Conservation (phyloP, 1,139 yeast genomes). For the Keqinozyma sinolaborantium region DNA sequence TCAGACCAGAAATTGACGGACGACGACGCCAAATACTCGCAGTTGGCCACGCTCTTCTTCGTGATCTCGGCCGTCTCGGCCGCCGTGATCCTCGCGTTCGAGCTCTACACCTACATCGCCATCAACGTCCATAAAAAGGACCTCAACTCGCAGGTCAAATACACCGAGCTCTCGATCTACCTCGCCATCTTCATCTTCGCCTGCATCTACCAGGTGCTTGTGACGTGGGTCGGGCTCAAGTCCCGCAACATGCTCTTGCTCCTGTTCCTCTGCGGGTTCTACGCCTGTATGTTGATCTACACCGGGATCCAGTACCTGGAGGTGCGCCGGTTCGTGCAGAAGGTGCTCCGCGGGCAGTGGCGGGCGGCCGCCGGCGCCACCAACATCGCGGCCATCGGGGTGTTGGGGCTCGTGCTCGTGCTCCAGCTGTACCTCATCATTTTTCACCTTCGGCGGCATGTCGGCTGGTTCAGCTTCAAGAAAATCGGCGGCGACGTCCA, state of each 20-base stretch:
- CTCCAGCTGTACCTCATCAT: conserved; percentile 29
- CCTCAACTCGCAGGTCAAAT: conserved; percentile 15
- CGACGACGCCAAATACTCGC: background rate
- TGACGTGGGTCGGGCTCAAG: conserved; percentile 40
- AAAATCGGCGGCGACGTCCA: conserved; percentile 48
- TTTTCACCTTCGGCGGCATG: conserved; percentile 35
- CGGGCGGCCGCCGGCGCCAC: conserved; percentile 29
- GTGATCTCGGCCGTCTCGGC: conserved; percentile 28
- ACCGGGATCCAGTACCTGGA: conserved; percentile 51
- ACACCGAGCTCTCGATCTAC: conserved; percentile 20
- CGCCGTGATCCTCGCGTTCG: conserved; percentile 23
- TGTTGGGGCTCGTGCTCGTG: conserved; percentile 38
- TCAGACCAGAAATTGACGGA: no score
- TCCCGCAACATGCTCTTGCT: conserved; percentile 41
- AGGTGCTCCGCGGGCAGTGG: conserved; percentile 19
- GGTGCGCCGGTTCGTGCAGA: conserved; percentile 23
- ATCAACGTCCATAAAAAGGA: conserved; percentile 25
- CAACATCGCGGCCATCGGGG: conserved; percentile 44
- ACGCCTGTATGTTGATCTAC: conserved; percentile 47
- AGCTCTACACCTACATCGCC: conserved; percentile 32
- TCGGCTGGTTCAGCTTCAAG: conserved; percentile 50
- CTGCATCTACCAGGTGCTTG: conserved; percentile 33
- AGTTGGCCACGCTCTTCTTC: conserved; percentile 17
- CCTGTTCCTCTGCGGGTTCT: conserved; percentile 40
- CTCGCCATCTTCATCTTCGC: conserved; percentile 46